Evolutionary conservation across 148 eudicot species (phyloP).

Genomic region (Persicaria tinctoria): DNA sequence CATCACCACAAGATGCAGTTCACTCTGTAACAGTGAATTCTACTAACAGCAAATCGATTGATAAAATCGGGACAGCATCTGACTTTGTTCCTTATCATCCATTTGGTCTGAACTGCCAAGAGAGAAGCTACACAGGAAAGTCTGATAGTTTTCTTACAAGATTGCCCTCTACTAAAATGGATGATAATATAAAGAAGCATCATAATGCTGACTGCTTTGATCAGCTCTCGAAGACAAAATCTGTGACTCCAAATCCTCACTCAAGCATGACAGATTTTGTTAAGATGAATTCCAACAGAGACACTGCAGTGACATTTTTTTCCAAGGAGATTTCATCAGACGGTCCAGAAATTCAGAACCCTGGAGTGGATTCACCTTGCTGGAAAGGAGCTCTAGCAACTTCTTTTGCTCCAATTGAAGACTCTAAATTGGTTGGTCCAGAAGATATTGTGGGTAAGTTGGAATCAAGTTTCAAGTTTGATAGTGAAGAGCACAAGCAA

Average conservation of each 20-base stretch:
- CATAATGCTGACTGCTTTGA: conserved; percentile 16
- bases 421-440: conserved; percentile 21
- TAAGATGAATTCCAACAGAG: conserved; percentile 24
- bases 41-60: conserved; percentile 6
- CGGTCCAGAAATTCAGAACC: conserved; percentile 37
- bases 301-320: conserved; percentile 25
- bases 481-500: too few species aligned
- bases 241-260: conserved; percentile 25
- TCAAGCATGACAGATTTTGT: conserved; percentile 16
- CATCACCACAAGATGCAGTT: conserved; percentile 13
- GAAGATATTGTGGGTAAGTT: conserved; percentile 14
- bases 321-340: conserved; percentile 36
- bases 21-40: conserved; percentile 19
- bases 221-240: conserved; percentile 17
- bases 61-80: conserved; percentile 16
- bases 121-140: conserved; percentile 18
- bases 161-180: conserved; percentile 25
- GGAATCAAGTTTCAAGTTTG: too few species aligned
- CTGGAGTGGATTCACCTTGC: conserved; percentile 87
- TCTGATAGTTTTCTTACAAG: conserved; percentile 20
- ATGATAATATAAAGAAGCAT: conserved; percentile 18
- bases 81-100: conserved; percentile 14
- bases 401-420: conserved; percentile 31
- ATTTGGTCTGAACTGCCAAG: conserved; percentile 16
- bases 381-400: conserved; percentile 55